Evolutionary conservation across 176 grass and related monocot species (phyloP).

Genomic region (Thinopyrum elongatum): DNA sequence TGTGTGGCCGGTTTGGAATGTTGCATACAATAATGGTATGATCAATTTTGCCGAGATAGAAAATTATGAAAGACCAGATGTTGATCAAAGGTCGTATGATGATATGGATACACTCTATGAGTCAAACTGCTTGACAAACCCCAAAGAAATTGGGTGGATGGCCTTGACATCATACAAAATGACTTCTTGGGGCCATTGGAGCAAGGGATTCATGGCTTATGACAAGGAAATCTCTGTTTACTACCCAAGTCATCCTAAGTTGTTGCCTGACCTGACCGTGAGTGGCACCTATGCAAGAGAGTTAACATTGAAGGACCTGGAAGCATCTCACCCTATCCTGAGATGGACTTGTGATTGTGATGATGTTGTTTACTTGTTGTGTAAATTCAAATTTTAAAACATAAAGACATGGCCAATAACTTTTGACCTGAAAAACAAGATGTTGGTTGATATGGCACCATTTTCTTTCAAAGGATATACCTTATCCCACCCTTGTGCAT

Average conservation of each 20-base stretch:
- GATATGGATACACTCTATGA: not conserved
- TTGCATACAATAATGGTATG: not conserved
- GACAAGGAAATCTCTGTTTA: not conserved
- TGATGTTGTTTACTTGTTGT: not conserved
- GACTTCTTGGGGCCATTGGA: not conserved
- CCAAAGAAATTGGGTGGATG: not conserved
- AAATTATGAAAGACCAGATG: not conserved
- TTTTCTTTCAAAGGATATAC: not conserved
- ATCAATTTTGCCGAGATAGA: slow-evolving; percentile 1
- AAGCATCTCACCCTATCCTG: not conserved
- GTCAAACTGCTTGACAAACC: not conserved
- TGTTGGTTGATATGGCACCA: not conserved
- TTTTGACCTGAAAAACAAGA: not conserved
- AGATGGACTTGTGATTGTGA: not conserved
- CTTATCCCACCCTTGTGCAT: not conserved
- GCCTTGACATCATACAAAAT: not conserved
- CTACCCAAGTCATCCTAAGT: not conserved
- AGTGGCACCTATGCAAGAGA: not conserved
- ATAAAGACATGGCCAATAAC: not conserved
- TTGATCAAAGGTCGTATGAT: not conserved
- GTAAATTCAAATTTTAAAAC: not conserved
- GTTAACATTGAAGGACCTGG: not conserved
- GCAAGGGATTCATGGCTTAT: not conserved
- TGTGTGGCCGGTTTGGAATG: too few species aligned
- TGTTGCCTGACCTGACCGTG: not conserved